Evolutionary conservation across 768 basidiomycete species (phyloP).

Genomic region (Mycena venus): DNA sequence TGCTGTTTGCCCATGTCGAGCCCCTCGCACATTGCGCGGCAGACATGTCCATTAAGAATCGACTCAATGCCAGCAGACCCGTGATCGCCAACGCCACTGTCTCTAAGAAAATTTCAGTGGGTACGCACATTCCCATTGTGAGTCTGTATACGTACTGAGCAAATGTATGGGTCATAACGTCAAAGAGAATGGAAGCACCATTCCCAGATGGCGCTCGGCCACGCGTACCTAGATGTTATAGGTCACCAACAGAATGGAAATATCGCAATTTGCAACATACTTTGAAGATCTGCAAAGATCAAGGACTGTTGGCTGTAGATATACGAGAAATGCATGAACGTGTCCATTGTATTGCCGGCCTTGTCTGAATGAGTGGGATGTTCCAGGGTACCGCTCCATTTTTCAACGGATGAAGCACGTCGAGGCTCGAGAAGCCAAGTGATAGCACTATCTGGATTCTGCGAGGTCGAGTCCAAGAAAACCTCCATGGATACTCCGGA

Average conservation of each 20-base stretch:
- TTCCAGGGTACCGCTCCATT: slow-evolving; percentile 10
- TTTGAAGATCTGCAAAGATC: slow-evolving; percentile 6
- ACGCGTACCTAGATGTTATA: neutral
- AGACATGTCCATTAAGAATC: neutral
- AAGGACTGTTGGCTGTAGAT: neutral
- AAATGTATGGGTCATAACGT: neutral
- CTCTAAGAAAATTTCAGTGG: neutral
- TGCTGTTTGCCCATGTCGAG: neutral
- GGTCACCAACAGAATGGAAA: neutral
- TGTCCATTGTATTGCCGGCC: slow-evolving; percentile 4
- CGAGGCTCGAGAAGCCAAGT: slow-evolving; percentile 9
- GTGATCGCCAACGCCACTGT: neutral
- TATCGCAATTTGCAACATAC: neutral
- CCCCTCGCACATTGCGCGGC: neutral
- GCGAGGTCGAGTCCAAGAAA: neutral
- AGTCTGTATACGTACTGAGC: neutral
- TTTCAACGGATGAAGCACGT: neutral
- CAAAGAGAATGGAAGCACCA: neutral
- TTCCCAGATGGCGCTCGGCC: neutral
- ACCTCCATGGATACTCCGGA: neutral
- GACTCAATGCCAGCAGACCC: neutral
- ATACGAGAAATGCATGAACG: slow-evolving; percentile 10
- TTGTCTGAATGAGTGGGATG: slow-evolving; percentile 7
- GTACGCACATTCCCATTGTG: neutral
- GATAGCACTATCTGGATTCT: neutral